Base-by-base conservation (phyloP, 208 protist genomes). In the Crithidia bombi region DNA sequence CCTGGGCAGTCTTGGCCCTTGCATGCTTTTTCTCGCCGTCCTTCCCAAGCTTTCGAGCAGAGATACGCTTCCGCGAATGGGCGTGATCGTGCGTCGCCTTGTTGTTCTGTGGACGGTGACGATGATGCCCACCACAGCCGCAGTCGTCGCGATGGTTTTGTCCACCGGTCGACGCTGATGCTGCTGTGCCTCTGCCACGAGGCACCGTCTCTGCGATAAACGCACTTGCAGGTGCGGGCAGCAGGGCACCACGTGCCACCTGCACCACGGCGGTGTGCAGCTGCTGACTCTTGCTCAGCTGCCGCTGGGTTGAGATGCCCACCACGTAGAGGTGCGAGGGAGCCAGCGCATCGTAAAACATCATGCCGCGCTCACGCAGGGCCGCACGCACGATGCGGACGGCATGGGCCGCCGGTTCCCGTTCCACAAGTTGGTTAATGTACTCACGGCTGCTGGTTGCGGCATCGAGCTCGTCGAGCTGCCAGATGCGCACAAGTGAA, bases 341-440 rank as follows among this genome's bases (percentile, higher is more conserved):
- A 9, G 85, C 86, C 46, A 94, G 64, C 17, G 77, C 79, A 33
- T 96, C 91, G 59, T 87, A 93, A 61, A 96, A 96, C 59, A 96
- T 66, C 88, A 96, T 94, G 33, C 80, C 83, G 21, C 83, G 75
- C 59, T 96, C 91, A n/a, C 87, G 77, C 32, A 89, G 79, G 1
- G 79, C 83, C 1, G 75, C 79, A 30, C 90, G 90, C 25, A 91
- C 72, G 39, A 71, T 77, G 38, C 87, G 85, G 28, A 95, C 86
- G 44, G 86, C 80, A 47, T 92, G 82, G 12, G 85, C 83, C 12
- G 87, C 87, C 11, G 91, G 91, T 57, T 96, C 91, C 0, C 88
- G 82, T 61, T 96, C 88, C 11, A 91, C 75, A 25, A 93, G 78
- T 69, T 90, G 78, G 26, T 76, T 66, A 51, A 96, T 62, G 65